These are phyloP conservation scores for Penicillium capsulatum DNA, from an alignment of 2,329 filamentous ascomycete species.

Conservation along the genomic window DNA sequence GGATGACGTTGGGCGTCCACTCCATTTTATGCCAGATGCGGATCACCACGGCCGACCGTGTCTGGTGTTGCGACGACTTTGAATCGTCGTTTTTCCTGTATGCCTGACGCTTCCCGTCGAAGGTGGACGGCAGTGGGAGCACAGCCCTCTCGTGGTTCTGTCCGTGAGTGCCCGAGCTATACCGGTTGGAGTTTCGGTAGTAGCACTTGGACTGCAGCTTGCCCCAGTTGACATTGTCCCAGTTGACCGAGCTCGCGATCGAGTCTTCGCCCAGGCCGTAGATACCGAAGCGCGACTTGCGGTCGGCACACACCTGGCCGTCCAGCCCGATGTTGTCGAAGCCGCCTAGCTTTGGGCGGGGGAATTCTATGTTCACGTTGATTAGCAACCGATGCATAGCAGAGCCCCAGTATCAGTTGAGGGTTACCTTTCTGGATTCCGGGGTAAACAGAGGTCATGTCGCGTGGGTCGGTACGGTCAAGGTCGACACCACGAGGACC, in stretches of 20 bases:
- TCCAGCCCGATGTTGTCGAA: neutral
- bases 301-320: slow-evolving; percentile 2
- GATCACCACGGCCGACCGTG: slow-evolving; percentile 2
- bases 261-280: slow-evolving; percentile 3
- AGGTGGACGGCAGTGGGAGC: neutral
- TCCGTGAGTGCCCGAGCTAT: neutral
- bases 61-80: neutral
- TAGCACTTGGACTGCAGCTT: slow-evolving; percentile 4
- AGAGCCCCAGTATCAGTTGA: neutral
- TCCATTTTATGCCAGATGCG: slow-evolving; percentile 3
- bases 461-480: slow-evolving; percentile 1
- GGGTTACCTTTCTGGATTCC: slow-evolving; percentile 4
- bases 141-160: neutral
- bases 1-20: slow-evolving; percentile 3
- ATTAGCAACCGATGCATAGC: neutral
- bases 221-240: slow-evolving; percentile 4
- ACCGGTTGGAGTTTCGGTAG: slow-evolving; percentile 3
- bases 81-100: too few relatives aligned
- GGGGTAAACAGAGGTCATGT: slow-evolving; percentile 5
- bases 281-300: slow-evolving; percentile 1
- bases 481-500: slow-evolving; percentile 1
- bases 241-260: slow-evolving; percentile 2
- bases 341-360: slow-evolving; percentile 1
- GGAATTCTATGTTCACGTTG: neutral
- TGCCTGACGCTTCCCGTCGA: too few relatives aligned